Base-by-base conservation (phyloP, 495 filamentous ascomycete species). In the Tuber indicum region DNA sequence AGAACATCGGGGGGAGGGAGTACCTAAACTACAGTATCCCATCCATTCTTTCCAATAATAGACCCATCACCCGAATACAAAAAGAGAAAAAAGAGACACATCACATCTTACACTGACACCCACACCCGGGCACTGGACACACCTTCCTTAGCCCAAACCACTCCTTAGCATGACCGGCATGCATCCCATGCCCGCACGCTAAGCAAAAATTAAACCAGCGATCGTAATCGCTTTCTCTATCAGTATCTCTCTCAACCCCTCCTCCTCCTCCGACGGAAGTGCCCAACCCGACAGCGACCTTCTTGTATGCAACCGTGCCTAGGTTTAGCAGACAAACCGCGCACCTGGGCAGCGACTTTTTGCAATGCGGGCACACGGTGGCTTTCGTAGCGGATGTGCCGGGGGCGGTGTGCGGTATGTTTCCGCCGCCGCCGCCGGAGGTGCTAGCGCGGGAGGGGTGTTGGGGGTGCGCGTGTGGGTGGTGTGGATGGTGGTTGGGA, bases 81-180 rank as follows among this genome's bases (percentile, higher is more conserved):
- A 36, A 62, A 62, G n/a, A 62, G 3, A 72, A 26, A 43, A 58
- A 43, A 41, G 32, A 17, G 45, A 66, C 47, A 36, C 42, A 52
- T 72, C 69, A 83, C 81, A 83, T 83, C 81, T 89, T 89, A 86
- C 96, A 99, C 80, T 90, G 88, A 84, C 96, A 99, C 80, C 88
- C 86, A 84, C 96, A 99, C 80, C 96, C 94, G 1, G 94, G 91
- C 32, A 97, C 92, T 0, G 96, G 93, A 85, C 96, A 98, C 79
- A 94, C 89, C 73, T 86, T 87, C 84, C 96, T 92, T 74, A 88
- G 87, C 46, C 85, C 86, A 84, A 98, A 99, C 96, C 96, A 99
- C 79, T 91, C 89, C 76, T 89, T 86, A 17, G 94, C 93, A 84
- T 98, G 96, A 81, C 94, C 91, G 21, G 92, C 90, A 84, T 99